Conservation (phyloP, 306 rosid genomes). For the Vachellia pachyceras region DNA sequence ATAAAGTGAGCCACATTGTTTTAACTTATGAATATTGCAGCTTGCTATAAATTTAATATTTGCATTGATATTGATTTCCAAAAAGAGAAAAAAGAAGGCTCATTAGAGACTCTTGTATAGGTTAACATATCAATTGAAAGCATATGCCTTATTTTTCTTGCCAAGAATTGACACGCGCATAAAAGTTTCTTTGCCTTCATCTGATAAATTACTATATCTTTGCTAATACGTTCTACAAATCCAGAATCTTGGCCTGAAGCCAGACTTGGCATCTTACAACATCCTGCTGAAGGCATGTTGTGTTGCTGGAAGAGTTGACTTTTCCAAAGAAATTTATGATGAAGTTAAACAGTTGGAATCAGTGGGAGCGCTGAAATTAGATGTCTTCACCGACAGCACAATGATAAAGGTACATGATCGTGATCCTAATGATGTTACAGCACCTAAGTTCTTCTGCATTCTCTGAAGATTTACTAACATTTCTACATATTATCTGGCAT, state of each 20-base stretch:
- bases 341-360: constrained; percentile 87
- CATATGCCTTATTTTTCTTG: constrained; percentile 38
- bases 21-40: not conserved
- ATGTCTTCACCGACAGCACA: constrained; percentile 97
- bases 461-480: constrained; percentile 15
- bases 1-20: not conserved
- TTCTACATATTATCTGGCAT: constrained; percentile 29
- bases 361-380: constrained; percentile 73
- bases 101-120: constrained; percentile 34
- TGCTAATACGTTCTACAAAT: constrained; percentile 36
- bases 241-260: constrained; percentile 75
- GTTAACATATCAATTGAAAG: constrained; percentile 37
- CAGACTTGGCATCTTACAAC: constrained; percentile 88
- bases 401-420: constrained; percentile 74
- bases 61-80: not conserved
- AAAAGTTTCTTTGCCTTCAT: constrained; percentile 29
- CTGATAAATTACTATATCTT: constrained; percentile 37
- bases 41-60: not conserved
- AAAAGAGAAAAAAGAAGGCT: constrained; percentile 25
- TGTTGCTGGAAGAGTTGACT: constrained; percentile 91
- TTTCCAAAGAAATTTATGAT: constrained; percentile 81
- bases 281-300: constrained; percentile 92
- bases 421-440: constrained; percentile 30
- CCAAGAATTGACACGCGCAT: constrained; percentile 36
- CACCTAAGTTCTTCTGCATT: constrained; percentile 29